These are phyloP conservation scores for Alternaria consortialis DNA, from an alignment of 2,329 filamentous ascomycete species.

Conservation along the genomic window DNA sequence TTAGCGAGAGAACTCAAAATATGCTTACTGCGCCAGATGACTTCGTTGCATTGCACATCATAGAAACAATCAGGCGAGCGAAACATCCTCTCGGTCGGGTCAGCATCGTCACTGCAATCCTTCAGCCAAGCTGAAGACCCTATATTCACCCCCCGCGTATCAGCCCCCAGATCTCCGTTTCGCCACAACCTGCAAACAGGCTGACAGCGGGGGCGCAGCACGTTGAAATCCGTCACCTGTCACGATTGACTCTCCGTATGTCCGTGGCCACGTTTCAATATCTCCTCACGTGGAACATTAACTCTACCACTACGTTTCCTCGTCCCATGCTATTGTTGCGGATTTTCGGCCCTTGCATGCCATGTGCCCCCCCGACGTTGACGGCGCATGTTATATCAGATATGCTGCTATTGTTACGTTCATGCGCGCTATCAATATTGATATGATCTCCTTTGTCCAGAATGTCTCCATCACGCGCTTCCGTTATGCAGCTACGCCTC, in stretches of 20 bases:
- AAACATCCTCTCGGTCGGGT: background rate
- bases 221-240: background rate
- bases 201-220: background rate
- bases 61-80: background rate
- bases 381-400: background rate
- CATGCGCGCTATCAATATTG: background rate
- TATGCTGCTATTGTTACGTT: background rate
- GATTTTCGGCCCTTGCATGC: background rate
- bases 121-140: background rate
- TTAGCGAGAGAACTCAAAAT: background rate
- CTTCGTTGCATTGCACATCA: background rate
- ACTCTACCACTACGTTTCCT: too few relatives aligned
- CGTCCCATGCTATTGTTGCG: background rate
- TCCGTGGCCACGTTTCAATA: background rate
- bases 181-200: background rate
- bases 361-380: background rate
- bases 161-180: constrained; percentile 8
- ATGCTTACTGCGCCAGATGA: constrained; percentile 1
- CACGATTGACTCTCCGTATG: background rate
- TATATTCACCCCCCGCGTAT: constrained; percentile 2
- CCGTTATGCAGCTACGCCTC: background rate
- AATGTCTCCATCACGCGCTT: constrained; percentile 1
- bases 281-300: background rate
- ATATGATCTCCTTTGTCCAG: background rate
- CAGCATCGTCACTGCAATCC: background rate